A percentile compares a stretch with the other conserved stretches of the same genome.
Evolutionary conservation across 106 monocot genomes (phyloP).

Genomic region (Apostasia shenzhenica): DNA sequence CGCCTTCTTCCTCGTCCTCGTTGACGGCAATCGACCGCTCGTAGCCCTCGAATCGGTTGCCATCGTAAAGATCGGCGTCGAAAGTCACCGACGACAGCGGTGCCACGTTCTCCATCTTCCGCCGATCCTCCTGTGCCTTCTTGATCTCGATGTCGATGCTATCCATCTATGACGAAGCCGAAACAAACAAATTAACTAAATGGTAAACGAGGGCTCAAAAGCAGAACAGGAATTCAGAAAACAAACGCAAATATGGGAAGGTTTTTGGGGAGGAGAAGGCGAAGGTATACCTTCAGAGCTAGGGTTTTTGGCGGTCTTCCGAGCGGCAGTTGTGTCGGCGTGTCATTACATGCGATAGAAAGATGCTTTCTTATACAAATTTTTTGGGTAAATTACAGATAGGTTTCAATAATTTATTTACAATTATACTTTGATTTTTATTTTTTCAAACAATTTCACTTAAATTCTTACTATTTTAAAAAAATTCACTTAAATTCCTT

Average conservation of each 20-base stretch:
- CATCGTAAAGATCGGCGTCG: conserved; percentile 86
- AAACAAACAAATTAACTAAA: not conserved
- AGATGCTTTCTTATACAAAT: no score
- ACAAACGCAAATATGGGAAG: not conserved
- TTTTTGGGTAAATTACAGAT: no score
- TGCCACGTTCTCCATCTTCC: conserved; percentile 75
- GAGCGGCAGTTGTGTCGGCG: no score
- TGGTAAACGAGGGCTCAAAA: not conserved
- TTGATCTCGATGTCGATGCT: conserved; percentile 59
- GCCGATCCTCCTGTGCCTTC: conserved; percentile 73
- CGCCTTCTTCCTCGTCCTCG: conserved; percentile 71
- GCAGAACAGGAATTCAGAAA: not conserved
- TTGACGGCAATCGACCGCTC: conserved; percentile 68
- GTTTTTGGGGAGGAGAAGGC: not conserved
- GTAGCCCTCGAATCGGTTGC: conserved; percentile 78
- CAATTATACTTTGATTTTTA: no score
- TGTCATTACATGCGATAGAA: no score
- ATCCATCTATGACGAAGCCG: conserved; percentile 29
- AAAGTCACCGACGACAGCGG: conserved; percentile 62
- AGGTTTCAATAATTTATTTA: no score
- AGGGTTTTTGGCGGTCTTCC: not conserved
- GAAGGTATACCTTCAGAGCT: not conserved
- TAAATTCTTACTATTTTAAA: no score
- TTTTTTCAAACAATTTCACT: no score
- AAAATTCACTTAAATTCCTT: no score